A percentile compares a stretch with the other conserved stretches of the same genome.
Conservation (phyloP, 2,329 filamentous ascomycete genomes). For the Fusarium tupiense region DNA sequence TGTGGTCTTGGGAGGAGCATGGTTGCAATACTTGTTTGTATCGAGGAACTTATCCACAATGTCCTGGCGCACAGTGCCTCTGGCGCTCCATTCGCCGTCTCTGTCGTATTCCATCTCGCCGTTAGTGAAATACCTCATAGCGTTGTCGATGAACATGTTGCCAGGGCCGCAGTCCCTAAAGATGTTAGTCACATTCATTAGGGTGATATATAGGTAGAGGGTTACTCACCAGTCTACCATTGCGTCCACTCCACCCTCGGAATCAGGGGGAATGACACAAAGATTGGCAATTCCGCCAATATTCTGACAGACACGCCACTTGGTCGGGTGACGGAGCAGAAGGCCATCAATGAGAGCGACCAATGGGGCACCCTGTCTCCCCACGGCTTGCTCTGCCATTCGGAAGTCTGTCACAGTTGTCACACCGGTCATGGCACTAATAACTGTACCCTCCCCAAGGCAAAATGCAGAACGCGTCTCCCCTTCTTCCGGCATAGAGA, state of each 20-base stretch:
- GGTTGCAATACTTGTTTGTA: slow-evolving; percentile 59
- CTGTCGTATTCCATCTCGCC: slow-evolving; percentile 61
- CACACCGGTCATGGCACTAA: slow-evolving; percentile 63
- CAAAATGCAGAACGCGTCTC: slow-evolving; percentile 60
- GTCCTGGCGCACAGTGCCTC: slow-evolving; percentile 58
- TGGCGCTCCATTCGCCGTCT: slow-evolving; percentile 60
- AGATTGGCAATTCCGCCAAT: slow-evolving; percentile 69
- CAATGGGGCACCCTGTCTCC: slow-evolving; percentile 64
- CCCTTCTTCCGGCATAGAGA: slow-evolving; percentile 49
- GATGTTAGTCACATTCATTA: background rate
- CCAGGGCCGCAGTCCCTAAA: slow-evolving; percentile 51
- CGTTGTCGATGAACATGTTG: slow-evolving; percentile 66
- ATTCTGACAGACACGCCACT: slow-evolving; percentile 67
- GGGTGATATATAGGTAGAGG: background rate
- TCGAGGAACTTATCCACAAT: slow-evolving; percentile 42
- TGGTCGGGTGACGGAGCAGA: slow-evolving; percentile 64
- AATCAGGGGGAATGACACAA: slow-evolving; percentile 64
- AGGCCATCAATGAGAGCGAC: slow-evolving; percentile 67
- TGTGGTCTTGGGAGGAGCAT: slow-evolving; percentile 64
- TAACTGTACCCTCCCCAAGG: slow-evolving; percentile 65
- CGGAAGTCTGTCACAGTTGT: slow-evolving; percentile 68
- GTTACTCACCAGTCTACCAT: slow-evolving; percentile 7
- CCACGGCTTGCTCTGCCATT: slow-evolving; percentile 65
- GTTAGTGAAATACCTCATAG: slow-evolving; percentile 62
- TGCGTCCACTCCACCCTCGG: slow-evolving; percentile 38